Conservation (phyloP, 2,329 filamentous ascomycete genomes). For the Cladosporium phlei region DNA sequence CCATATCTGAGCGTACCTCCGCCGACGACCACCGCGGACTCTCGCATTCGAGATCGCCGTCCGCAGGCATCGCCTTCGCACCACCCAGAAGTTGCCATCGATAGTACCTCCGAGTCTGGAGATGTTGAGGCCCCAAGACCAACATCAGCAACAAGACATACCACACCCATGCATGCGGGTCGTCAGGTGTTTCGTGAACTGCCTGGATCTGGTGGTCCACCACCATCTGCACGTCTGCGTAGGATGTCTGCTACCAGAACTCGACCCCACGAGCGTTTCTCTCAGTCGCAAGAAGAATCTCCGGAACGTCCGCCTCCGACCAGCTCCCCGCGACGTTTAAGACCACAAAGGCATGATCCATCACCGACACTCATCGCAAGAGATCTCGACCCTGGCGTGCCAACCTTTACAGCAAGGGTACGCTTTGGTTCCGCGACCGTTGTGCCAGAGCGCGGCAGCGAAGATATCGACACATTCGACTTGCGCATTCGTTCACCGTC, state of each 20-base stretch:
- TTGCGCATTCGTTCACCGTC: constrained; percentile 22
- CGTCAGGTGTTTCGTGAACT: constrained; percentile 3
- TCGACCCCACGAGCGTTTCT: too few species aligned
- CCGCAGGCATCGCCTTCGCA: constrained; percentile 9
- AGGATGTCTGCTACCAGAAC: too few species aligned
- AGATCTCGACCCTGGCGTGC: constrained; percentile 26
- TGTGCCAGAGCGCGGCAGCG: constrained; percentile 11
- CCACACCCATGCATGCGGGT: background rate
- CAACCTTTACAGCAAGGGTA: constrained; percentile 26
- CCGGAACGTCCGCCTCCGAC: too few species aligned
- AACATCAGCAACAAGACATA: background rate
- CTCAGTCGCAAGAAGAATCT: too few species aligned
- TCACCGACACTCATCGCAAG: background rate
- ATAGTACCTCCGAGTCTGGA: background rate
- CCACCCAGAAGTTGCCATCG: background rate
- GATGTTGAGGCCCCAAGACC: background rate
- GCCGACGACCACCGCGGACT: background rate
- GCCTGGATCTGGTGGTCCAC: background rate
- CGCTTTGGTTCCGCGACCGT: constrained; percentile 21
- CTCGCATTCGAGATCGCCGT: background rate
- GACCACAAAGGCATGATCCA: background rate
- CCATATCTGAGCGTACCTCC: background rate
- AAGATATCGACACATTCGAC: constrained; percentile 6
- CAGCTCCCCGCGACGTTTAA: too few species aligned
- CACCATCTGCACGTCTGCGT: too few species aligned